These are phyloP conservation scores for Acer campestre DNA, from an alignment of 345 rosid genomes.

Conservation along the genomic window DNA sequence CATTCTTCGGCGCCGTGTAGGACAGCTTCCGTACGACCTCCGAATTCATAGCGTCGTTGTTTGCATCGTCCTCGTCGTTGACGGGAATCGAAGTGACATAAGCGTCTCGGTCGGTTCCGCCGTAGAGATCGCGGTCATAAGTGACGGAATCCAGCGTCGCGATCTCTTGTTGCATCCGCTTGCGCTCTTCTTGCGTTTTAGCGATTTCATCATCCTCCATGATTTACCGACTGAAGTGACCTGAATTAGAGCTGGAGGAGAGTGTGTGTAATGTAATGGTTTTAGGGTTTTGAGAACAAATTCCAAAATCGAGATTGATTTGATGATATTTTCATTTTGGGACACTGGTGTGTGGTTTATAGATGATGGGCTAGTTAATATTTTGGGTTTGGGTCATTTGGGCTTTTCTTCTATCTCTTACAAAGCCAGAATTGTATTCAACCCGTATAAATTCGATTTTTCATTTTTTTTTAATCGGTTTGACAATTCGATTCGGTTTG, in stretches of 20 bases:
- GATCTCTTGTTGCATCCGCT: slow-evolving; percentile 69
- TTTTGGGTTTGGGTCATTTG: too few species aligned
- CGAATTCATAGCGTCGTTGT: slow-evolving; percentile 56
- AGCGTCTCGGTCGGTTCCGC: slow-evolving; percentile 64
- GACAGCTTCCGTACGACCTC: slow-evolving; percentile 82
- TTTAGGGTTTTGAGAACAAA: background rate
- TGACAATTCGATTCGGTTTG: too few species aligned
- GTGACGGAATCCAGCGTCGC: slow-evolving; percentile 72
- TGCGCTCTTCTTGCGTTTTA: slow-evolving; percentile 81
- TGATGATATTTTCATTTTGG: background rate
- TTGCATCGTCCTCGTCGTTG: slow-evolving; percentile 80
- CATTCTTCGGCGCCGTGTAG: slow-evolving; percentile 86
- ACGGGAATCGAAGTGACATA: slow-evolving; percentile 77
- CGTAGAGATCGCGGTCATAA: slow-evolving; percentile 82
- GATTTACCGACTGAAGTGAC: background rate
- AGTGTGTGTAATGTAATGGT: too few species aligned
- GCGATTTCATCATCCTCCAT: slow-evolving; percentile 77
- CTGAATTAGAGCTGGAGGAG: background rate
- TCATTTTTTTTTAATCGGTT: too few species aligned
- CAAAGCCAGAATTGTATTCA: too few species aligned
- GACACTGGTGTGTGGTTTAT: background rate
- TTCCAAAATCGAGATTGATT: background rate
- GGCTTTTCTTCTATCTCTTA: background rate
- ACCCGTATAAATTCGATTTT: too few species aligned
- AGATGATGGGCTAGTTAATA: background rate